These are phyloP conservation scores for Quercus bicolor DNA, from an alignment of 306 rosid genomes.

Conservation along the genomic window DNA sequence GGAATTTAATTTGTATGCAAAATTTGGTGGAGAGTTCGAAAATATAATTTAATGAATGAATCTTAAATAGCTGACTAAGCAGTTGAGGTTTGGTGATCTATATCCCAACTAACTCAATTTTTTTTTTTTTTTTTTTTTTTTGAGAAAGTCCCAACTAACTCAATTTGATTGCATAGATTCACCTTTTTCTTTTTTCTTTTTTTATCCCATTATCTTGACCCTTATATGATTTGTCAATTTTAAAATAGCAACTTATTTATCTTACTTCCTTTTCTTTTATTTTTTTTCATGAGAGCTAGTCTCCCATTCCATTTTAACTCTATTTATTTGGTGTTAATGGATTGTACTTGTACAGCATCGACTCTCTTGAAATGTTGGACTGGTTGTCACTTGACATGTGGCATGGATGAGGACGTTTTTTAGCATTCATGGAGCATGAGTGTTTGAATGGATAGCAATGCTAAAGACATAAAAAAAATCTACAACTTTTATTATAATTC, in stretches of 20 bases:
- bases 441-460: too few relatives aligned
- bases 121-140: not conserved
- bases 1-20: conserved; percentile 22
- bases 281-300: too few relatives aligned
- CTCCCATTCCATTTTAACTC: too few relatives aligned
- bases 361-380: too few relatives aligned
- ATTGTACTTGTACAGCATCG: too few relatives aligned
- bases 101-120: conserved; percentile 51
- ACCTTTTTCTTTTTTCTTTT: not conserved
- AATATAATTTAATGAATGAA: conserved; percentile 13
- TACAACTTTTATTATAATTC: too few relatives aligned
- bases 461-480: too few relatives aligned
- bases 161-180: conserved; percentile 46
- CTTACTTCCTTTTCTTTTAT: not conserved
- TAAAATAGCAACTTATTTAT: conserved; percentile 18
- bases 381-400: too few relatives aligned
- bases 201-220: conserved; percentile 18
- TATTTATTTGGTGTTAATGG: too few relatives aligned
- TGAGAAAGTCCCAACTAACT: conserved; percentile 42
- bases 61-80: conserved; percentile 49
- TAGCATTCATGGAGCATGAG: too few relatives aligned
- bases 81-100: conserved; percentile 85
- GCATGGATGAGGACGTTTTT: too few relatives aligned
- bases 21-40: conserved; percentile 26
- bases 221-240: conserved; percentile 14